A percentile compares a stretch with the other conserved stretches of the same genome.
These are phyloP conservation scores for Cercospora zeae-maydis DNA, from an alignment of 2,329 filamentous ascomycete species.

Conservation along the genomic window DNA sequence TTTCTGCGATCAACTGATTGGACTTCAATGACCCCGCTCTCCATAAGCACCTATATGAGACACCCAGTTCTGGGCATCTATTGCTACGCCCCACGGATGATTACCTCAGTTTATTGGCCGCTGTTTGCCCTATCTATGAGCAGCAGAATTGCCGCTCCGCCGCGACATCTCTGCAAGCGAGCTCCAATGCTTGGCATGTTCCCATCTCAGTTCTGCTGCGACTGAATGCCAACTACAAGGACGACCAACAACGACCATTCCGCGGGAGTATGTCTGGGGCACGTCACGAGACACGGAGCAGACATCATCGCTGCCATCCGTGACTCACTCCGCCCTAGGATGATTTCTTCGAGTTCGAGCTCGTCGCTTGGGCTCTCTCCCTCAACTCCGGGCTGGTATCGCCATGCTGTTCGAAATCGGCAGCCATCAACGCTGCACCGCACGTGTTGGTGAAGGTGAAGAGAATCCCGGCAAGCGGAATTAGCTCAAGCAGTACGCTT, in stretches of 20 bases:
- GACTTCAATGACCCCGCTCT: not conserved
- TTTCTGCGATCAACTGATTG: not conserved
- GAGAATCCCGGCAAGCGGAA: conserved; percentile 76
- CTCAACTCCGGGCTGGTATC: conserved; percentile 35
- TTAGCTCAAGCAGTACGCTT: conserved; percentile 75
- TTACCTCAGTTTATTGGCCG: not conserved
- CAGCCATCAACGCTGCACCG: conserved; percentile 90
- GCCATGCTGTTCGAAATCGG: conserved; percentile 47
- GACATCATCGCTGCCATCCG: not conserved
- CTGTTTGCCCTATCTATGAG: conserved; percentile 4
- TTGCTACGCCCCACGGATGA: not conserved
- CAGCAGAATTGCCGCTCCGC: not conserved
- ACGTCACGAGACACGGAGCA: not conserved
- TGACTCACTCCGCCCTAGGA: not conserved
- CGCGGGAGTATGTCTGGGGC: not conserved
- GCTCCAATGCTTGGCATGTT: not conserved
- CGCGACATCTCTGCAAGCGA: not conserved
- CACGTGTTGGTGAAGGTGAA: conserved; percentile 91
- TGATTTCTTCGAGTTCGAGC: not conserved
- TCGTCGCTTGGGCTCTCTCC: conserved; percentile 27
- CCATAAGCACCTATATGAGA: not conserved
- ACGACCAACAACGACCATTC: not conserved
- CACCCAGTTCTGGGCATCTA: not conserved
- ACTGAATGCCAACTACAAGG: not conserved
- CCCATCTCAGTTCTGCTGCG: not conserved